Conservation (phyloP, 495 filamentous ascomycete genomes). For the Talaromyces thailandensis region DNA sequence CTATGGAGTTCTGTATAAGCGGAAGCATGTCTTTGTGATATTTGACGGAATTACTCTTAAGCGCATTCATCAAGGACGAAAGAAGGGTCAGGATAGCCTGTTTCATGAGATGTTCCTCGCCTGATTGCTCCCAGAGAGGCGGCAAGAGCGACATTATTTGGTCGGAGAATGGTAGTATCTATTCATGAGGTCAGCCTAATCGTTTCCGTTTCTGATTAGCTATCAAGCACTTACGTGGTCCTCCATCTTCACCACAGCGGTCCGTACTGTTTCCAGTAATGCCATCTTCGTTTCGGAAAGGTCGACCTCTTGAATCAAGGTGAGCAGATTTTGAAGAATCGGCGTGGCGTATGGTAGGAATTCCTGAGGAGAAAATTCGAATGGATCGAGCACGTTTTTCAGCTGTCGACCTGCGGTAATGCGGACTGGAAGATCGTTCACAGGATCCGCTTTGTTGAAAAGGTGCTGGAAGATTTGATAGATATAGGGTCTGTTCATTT, state of each 20-base stretch:
- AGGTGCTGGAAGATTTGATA: constrained; percentile 87
- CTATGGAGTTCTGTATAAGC: constrained; percentile 66
- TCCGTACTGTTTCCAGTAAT: constrained; percentile 70
- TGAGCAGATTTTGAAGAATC: constrained; percentile 60
- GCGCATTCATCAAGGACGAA: constrained; percentile 64
- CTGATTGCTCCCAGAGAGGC: constrained; percentile 72
- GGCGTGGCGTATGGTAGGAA: constrained; percentile 69
- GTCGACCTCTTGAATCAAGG: constrained; percentile 71
- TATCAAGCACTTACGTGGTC: constrained; percentile 41
- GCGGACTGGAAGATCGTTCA: constrained; percentile 87
- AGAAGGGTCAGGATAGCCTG: constrained; percentile 82
- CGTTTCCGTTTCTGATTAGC: neutral
- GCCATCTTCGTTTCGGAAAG: constrained; percentile 80
- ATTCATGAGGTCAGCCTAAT: neutral
- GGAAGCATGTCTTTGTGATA: constrained; percentile 71
- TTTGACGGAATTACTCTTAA: constrained; percentile 61
- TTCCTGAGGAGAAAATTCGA: constrained; percentile 59
- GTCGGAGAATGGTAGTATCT: constrained; percentile 66
- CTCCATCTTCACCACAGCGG: constrained; percentile 74
- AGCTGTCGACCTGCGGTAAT: constrained; percentile 84
- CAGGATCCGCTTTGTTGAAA: constrained; percentile 62
- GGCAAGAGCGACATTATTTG: constrained; percentile 73
- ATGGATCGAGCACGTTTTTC: constrained; percentile 67
- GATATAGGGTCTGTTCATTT: constrained; percentile 57
- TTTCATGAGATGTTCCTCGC: constrained; percentile 80